Evolutionary conservation across 371 early-diverging fungal genomes (phyloP), one percentile per base, ranked within the genome.

Genomic region (Mucor piriformis): DNA sequence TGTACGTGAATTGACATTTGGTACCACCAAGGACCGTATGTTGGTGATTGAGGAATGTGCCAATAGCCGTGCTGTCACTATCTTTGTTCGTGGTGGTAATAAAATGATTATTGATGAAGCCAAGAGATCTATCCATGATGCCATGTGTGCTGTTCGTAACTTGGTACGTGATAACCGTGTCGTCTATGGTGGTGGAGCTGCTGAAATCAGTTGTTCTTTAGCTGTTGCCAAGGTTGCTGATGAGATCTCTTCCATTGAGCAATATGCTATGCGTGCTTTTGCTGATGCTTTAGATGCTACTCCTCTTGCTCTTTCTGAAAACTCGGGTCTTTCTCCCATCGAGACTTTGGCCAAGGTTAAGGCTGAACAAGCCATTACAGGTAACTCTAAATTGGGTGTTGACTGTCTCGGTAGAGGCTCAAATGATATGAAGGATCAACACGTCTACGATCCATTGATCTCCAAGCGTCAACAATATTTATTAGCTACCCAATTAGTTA

Each of bases 91-190:
- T 61, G 99, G 99, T 66, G 97, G 97, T 61, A 99, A 97, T 86
- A 95, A 99, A 76, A 97, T 98, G 96, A 96, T 99, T 56, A 96
- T 99, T 65, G 99, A 99, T 74, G 99, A 99, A 78, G 99, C 99
- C 67, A 97, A 99, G 84, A 91, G 99, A 54, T 94, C 96, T 54
- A 85, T 99, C 37, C 96, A 96, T 71, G 99, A 99, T 79, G 99
- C 99, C 35, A 93, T 99, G 66, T 99, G 99, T 73, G 99, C 97
- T 51, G 99, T 99, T 29, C 93, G 99, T 67, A 99, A 99, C 78
- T 81, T 99, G 64, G 88, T 99, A 38, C 84, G 88, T 51, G 95
- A 98, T 76, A 95, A 95, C 84, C 93, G 96, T 62, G 94, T 99
- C 42, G 99, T 99, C 5, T 99, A 99, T 78, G 99, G 99, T 61